Base-by-base conservation (phyloP, 345 rosid species). In the Boechera divaricarpa region DNA sequence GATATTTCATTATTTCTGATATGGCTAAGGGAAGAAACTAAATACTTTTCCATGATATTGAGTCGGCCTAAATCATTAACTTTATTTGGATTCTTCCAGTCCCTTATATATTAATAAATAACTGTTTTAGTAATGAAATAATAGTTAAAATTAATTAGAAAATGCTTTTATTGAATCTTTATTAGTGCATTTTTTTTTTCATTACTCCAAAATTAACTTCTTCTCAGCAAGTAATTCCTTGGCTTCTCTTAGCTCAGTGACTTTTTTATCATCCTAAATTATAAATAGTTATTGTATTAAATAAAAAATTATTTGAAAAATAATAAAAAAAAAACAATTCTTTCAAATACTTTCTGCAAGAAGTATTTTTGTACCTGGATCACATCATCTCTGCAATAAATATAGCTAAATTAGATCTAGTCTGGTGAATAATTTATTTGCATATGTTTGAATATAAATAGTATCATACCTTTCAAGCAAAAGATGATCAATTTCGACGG, bases 1-100 rank as follows among this genome's bases (percentile, higher is more conserved):
- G 18, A 1, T 3, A 2, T 24, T 16, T 16, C 16, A 16, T 16
- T 16, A 16, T 16, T 54, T 54, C 3, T 45, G 51, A 64, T 26
- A 2, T 56, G 13, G 39, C 0, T 45, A 10, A 74, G 41, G 7
- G 10, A 13, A 29, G 48, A 6, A 35, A 65, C 7, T 15, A 74
- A 21, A 74, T 45, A 10, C 0, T 28, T 32, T 26, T 66, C 66
- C 67, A 74, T 74, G 18, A 74, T 47, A 3, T 12, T 33, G 24
- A 74, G 72, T 36, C 41, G 39, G 3, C 10, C 29, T 15, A 74
- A 26, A 57, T 74, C 78, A 47, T 35, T 10, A 35, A 74, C 33
- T 33, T 53, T 21, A n/a, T 16, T 0, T 0, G 66, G 59, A 1
- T 57, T 11, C 36, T 24, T 10, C 72, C 78, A 74, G 10, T 57